These are phyloP conservation scores for Lasiodiplodia theobromae DNA, from an alignment of 2,329 filamentous ascomycete species.

Conservation along the genomic window DNA sequence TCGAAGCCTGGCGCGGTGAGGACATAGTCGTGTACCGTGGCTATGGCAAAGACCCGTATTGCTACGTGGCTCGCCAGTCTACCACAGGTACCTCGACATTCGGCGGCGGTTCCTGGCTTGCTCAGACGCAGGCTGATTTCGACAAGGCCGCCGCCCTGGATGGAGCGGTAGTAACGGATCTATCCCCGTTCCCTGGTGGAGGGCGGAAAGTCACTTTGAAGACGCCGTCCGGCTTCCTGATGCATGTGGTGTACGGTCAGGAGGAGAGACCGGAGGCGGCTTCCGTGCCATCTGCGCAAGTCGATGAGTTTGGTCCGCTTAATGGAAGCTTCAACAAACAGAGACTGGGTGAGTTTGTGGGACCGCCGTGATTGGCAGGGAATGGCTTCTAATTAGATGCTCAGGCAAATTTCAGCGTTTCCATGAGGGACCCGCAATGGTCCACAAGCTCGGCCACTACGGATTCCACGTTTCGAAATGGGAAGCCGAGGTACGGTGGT, in stretches of 20 bases:
- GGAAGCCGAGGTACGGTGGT: conserved; percentile 48
- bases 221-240: conserved; percentile 62
- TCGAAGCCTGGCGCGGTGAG: conserved; percentile 20
- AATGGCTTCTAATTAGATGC: neutral
- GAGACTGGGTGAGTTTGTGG: neutral
- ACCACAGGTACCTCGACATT: neutral
- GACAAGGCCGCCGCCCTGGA: neutral
- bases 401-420: conserved; percentile 57
- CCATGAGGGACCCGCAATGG: conserved; percentile 56
- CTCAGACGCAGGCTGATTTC: neutral
- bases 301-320: neutral
- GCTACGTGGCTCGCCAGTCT: conserved; percentile 53
- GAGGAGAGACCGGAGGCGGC: conserved; percentile 30
- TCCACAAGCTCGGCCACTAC: conserved; percentile 59
- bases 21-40: conserved; percentile 62
- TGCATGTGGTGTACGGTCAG: conserved; percentile 66
- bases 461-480: conserved; percentile 51
- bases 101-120: neutral
- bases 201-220: conserved; percentile 57
- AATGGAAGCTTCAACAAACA: neutral
- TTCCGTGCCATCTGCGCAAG: conserved; percentile 46
- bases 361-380: neutral
- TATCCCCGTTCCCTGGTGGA: conserved; percentile 52
- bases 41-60: conserved; percentile 64
- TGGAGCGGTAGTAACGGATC: neutral